Conservation (phyloP, 2,329 filamentous ascomycete species). For the Diplodia mutila region DNA sequence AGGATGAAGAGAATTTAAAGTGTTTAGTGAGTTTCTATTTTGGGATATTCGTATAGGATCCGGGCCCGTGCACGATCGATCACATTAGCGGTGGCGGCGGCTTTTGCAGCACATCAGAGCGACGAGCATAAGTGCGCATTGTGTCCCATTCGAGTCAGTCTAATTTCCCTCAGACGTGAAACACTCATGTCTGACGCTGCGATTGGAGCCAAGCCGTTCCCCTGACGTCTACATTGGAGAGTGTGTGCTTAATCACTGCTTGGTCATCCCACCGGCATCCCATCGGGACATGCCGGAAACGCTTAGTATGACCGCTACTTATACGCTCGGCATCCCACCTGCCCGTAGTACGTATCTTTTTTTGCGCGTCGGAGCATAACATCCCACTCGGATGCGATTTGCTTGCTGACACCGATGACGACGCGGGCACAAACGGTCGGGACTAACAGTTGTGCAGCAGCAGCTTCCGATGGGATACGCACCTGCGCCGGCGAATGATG, state of each 20-base stretch:
- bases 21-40: too few species aligned
- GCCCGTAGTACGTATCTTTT: neutral
- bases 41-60: too few species aligned
- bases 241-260: neutral
- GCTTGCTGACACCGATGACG: slow-evolving; percentile 3
- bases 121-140: too few species aligned
- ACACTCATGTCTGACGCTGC: neutral
- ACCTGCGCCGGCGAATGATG: neutral
- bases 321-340: slow-evolving; percentile 2
- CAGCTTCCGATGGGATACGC: slow-evolving; percentile 6
- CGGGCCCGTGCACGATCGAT: too few species aligned
- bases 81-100: too few species aligned
- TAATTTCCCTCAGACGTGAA: neutral
- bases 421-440: neutral
- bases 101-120: too few species aligned
- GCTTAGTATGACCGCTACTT: neutral
- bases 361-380: neutral
- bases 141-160: neutral
- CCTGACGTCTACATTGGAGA: neutral
- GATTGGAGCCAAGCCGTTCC: neutral
- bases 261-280: slow-evolving; percentile 16
- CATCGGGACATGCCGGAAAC: neutral
- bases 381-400: neutral
- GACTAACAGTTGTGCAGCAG: neutral
- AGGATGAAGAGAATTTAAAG: too few species aligned